Base-by-base conservation (phyloP, 2,329 filamentous ascomycete genomes). In the Didymella segeticola region DNA sequence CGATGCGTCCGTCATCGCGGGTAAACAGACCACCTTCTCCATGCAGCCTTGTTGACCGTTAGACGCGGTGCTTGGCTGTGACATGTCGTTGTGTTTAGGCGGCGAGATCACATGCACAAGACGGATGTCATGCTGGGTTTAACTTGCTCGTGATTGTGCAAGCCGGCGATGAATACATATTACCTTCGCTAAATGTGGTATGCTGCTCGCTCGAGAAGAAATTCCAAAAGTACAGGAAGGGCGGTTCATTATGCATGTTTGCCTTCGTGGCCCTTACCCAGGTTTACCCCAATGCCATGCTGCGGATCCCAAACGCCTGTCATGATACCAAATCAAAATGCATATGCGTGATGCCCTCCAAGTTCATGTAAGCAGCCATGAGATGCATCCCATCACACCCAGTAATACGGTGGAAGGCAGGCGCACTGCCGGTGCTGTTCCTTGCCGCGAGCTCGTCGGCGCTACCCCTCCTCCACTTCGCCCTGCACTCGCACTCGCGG, bases 401-500 rank as follows among this genome's bases (percentile, higher is more conserved):
- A 38, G 8, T 7, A 43, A 8, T 6, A 17, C 19, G 11, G 22
- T 19, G 30, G 37, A 7, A 23, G 38, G 23, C 1, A n/a, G n/a
- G 8, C 15, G 19, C 19, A 36, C 19, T 10, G 19, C 25, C 11
- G 26, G 25, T 23, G 39, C 48, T 26, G 8, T 23, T 26, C 48
- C 42, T 15, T 41, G 11, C 15, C 22, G 23, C 15, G 48, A 31
- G 29, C 48, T 52, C 19, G 48, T 34, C 12, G 42, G 34, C 8
- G 29, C 29, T 8, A 36, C 48, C 14, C n/a, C 20, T 5, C 26
- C 26, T 39, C 53, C 50, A 43, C 57, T 58, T 17, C 58, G 51
- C 5, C 65, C 57, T 19, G 56, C 63, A 8, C 56, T 65, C n/a
- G 67, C 52, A 19, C 45, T 39, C 9, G 51, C 47, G 5, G 53